A percentile compares a stretch with the other conserved stretches of the same genome.
Evolutionary conservation across 768 basidiomycete species (phyloP).

Genomic region (Xanthoconium purpureum): DNA sequence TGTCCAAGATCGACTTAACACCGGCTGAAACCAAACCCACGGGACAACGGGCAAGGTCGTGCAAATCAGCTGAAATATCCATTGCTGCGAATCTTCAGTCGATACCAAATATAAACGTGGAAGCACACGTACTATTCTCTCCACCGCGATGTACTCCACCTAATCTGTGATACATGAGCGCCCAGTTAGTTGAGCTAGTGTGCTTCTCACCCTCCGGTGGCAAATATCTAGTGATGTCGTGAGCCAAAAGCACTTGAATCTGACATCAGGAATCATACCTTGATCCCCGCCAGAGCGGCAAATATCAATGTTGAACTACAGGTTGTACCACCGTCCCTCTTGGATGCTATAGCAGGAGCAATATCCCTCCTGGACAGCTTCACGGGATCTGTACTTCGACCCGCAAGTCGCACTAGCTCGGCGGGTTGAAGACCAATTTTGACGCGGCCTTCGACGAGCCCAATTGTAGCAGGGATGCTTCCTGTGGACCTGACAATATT

Average conservation of each 20-base stretch:
- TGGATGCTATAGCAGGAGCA: conserved; percentile 64
- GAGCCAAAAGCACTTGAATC: conserved; percentile 4
- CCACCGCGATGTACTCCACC: conserved; percentile 85
- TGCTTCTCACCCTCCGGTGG: conserved; percentile 81
- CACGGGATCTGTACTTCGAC: conserved; percentile 42
- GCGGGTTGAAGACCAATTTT: conserved; percentile 73
- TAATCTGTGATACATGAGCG: conserved; percentile 41
- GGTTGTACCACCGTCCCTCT: conserved; percentile 77
- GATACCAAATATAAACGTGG: not conserved
- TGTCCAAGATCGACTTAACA: conserved; percentile 92
- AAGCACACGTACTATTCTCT: conserved; percentile 49
- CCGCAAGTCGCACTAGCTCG: conserved; percentile 70
- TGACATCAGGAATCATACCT: conserved; percentile 39
- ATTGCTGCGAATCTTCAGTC: conserved; percentile 52
- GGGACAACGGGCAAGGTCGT: conserved; percentile 83
- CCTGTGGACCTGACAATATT: conserved; percentile 68
- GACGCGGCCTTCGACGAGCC: conserved; percentile 74
- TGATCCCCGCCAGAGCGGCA: conserved; percentile 81
- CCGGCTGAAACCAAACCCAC: conserved; percentile 93
- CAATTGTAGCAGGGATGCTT: conserved; percentile 89
- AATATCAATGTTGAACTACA: conserved; percentile 74
- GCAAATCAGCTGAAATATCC: conserved; percentile 93
- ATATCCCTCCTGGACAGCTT: conserved; percentile 84
- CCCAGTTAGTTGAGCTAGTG: not conserved
- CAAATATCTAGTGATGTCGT: conserved; percentile 58